phyloP scores from a whole-genome alignment of 306 rosid species.

The Cyamopsis tetragonoloba region DNA sequence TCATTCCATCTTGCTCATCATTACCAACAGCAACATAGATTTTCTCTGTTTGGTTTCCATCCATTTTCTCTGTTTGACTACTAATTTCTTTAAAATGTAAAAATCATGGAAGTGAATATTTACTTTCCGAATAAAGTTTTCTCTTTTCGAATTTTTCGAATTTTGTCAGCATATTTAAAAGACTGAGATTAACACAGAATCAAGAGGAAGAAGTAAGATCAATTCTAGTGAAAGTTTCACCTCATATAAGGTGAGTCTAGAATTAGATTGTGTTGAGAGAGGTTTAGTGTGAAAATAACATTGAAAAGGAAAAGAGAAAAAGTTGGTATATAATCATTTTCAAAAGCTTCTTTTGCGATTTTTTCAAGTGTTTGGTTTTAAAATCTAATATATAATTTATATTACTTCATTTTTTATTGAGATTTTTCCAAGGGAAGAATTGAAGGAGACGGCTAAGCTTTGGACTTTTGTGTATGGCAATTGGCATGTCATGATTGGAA shows the following conservation, averaged over 20 bases:
- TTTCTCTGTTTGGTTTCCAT: slow-evolving; percentile 38
- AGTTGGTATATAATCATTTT: slow-evolving; percentile 18
- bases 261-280: slow-evolving; percentile 1
- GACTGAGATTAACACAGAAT: too few species aligned
- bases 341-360: slow-evolving; percentile 20
- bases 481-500: slow-evolving; percentile 9
- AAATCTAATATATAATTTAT: slow-evolving; percentile 7
- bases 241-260: not conserved
- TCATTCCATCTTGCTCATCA: slow-evolving; percentile 62
- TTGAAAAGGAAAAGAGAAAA: not conserved
- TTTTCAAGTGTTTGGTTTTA: slow-evolving; percentile 18
- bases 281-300: slow-evolving; percentile 19
- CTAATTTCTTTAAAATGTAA: too few species aligned
- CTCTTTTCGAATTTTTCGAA: too few species aligned
- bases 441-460: slow-evolving; percentile 22
- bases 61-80: too few species aligned
- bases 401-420: slow-evolving; percentile 12
- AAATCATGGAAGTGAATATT: too few species aligned
- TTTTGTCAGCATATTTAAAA: too few species aligned
- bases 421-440: slow-evolving; percentile 12
- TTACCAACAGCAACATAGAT: slow-evolving; percentile 72
- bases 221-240: slow-evolving; percentile 13
- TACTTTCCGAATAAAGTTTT: too few species aligned
- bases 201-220: not conserved
- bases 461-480: slow-evolving; percentile 39